Conservation (phyloP, 345 rosid species). For the Capsella bursapastoris region DNA sequence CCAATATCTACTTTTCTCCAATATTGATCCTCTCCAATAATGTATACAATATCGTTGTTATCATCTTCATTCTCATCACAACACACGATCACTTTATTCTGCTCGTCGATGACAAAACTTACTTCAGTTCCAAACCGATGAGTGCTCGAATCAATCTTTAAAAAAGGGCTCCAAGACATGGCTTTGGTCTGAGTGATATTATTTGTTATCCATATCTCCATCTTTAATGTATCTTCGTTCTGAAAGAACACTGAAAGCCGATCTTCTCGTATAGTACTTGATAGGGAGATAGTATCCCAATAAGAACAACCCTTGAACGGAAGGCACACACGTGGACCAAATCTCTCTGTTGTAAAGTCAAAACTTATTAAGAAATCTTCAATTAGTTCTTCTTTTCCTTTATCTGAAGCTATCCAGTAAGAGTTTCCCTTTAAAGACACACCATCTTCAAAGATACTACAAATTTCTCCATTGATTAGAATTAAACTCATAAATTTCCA, state of each 20-base stretch:
- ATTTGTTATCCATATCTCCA: slow-evolving; percentile 13
- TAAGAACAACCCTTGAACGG: neutral
- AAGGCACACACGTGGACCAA: neutral
- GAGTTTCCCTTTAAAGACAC: slow-evolving; percentile 13
- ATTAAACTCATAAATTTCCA: slow-evolving; percentile 1
- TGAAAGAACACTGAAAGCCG: neutral
- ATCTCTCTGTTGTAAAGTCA: neutral
- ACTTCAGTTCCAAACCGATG: neutral
- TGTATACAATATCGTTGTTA: neutral
- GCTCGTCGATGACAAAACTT: neutral
- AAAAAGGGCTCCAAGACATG: slow-evolving; percentile 16
- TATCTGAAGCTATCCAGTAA: neutral
- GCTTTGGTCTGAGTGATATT: neutral
- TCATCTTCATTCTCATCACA: neutral
- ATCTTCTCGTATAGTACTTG: neutral
- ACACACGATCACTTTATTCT: slow-evolving; percentile 13
- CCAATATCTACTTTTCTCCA: neutral
- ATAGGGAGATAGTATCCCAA: neutral
- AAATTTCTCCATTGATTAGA: slow-evolving; percentile 2
- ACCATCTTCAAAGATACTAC: neutral
- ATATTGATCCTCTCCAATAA: neutral
- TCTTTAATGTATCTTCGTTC: neutral
- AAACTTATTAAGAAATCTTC: neutral
- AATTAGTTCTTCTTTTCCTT: neutral
- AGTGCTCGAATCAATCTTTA: neutral